Conservation (phyloP, 176 grass and related monocot species). For the Paspalum notatum region DNA sequence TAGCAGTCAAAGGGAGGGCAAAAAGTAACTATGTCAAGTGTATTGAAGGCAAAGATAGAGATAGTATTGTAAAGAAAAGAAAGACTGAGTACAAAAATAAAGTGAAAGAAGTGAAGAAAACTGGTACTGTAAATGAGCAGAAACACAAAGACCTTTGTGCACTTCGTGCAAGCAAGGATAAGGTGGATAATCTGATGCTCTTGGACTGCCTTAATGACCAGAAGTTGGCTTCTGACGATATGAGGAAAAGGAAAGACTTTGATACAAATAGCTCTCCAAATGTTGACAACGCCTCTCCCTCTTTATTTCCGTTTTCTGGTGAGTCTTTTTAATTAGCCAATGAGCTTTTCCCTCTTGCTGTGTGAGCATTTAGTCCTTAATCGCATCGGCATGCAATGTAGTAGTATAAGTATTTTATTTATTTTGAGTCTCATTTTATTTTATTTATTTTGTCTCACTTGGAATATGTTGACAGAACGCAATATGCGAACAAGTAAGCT, state of each 20-base stretch:
- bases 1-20: slow-evolving; percentile 33
- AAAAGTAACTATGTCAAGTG: slow-evolving; percentile 36
- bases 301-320: slow-evolving; percentile 30
- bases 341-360: not conserved
- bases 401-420: slow-evolving; percentile 10
- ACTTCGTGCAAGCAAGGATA: slow-evolving; percentile 30
- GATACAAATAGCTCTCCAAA: slow-evolving; percentile 36
- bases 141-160: slow-evolving; percentile 36
- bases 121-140: slow-evolving; percentile 33
- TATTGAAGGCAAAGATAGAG: slow-evolving; percentile 37
- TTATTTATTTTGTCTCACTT: slow-evolving; percentile 33
- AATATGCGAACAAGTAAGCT: slow-evolving; percentile 28
- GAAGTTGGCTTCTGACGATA: slow-evolving; percentile 31
- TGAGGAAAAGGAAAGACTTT: slow-evolving; percentile 54
- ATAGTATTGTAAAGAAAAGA: slow-evolving; percentile 37
- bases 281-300: slow-evolving; percentile 36
- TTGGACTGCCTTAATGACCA: slow-evolving; percentile 24
- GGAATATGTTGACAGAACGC: slow-evolving; percentile 43
- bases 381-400: slow-evolving; percentile 3
- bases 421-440: slow-evolving; percentile 25
- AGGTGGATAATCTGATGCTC: slow-evolving; percentile 27
- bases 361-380: not conserved
- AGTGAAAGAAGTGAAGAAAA: slow-evolving; percentile 29
- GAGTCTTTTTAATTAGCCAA: slow-evolving; percentile 6
- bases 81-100: slow-evolving; percentile 36